Base-by-base conservation (phyloP, 1,284 basidiomycete species). In the Puccinia coronata region DNA sequence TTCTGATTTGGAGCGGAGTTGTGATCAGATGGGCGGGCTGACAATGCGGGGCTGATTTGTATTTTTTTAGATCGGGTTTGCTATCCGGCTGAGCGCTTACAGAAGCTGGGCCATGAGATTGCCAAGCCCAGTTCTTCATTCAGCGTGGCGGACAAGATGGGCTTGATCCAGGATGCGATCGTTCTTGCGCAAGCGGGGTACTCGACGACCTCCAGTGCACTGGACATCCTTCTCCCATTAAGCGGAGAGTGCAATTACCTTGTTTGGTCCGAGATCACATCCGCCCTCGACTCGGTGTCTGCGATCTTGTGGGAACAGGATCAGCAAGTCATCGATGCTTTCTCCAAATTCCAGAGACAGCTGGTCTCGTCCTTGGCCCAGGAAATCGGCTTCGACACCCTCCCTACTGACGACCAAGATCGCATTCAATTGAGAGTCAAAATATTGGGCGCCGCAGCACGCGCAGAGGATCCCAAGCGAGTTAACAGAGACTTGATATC, bases 141-240 rank as follows among this genome's bases (percentile, higher is more conserved):
- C 87, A 90, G 91, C 8, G 88, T 94, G 80, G 91, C 93, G 83
- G 96, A 99, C 86, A 90, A 94, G 67, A 91, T 96, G 82, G 95
- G 95, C 31, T 88, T 98, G 18, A 90, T 96, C 43, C 90, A 92
- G 82, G 94, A 96, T 84, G 89, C 92, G 0, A 90, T 93, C 84
- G 91, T 92, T 0, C 89, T 97, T 47, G 90, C 93, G 49, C 91
- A 92, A 85, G 92, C 94, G 39, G 93, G 94, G 1, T 90, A 93
- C 84, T 88, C 90, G 74, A 89, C 92, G 82, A 89, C 94, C 49
- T 93, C 93, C 83, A 91, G 91, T 82, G 91, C 92, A 9, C 88
- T 98, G 83, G 90, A 89, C 34, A 88, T 96, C 71, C 88, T 93
- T 82, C 89, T 65, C 31, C 83, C 84, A 77, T 61, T 85, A 43